These are phyloP conservation scores for Echinosophora koreensis DNA, from an alignment of 306 rosid species.

Conservation along the genomic window DNA sequence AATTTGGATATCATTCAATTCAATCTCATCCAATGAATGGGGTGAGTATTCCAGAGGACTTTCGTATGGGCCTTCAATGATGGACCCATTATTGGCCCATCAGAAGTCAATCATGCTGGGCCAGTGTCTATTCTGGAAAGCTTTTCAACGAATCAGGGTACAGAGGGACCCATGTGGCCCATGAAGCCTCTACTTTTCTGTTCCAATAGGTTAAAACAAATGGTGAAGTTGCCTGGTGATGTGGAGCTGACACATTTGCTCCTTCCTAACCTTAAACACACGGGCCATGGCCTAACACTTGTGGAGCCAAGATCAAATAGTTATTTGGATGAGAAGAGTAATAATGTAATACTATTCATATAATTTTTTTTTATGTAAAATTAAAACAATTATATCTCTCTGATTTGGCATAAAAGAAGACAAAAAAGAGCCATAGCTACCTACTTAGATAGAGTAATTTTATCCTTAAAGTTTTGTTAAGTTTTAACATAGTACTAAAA, in stretches of 20 bases:
- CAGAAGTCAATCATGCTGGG: constrained; percentile 51
- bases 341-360: not conserved
- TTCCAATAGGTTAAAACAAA: constrained; percentile 29
- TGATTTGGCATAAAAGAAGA: not conserved
- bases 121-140: constrained; percentile 27
- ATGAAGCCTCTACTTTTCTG: constrained; percentile 20
- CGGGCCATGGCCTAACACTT: not conserved
- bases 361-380: constrained; percentile 7
- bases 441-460: not conserved
- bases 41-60: constrained; percentile 38
- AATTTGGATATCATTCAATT: constrained; percentile 48
- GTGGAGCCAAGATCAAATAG: not conserved
- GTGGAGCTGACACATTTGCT: constrained; percentile 49
- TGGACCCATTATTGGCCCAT: constrained; percentile 63
- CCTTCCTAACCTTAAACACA: constrained; percentile 7
- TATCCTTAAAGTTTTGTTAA: not conserved
- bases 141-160: constrained; percentile 42
- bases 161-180: constrained; percentile 57
- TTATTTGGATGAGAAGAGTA: not conserved
- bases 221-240: constrained; percentile 33
- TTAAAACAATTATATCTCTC: constrained; percentile 3
- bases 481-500: too few species aligned
- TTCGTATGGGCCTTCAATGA: constrained; percentile 50
- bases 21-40: constrained; percentile 41
- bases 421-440: constrained; percentile 3